phyloP scores from a whole-genome alignment of 1,139 yeast genomes.

The Barnettozyma hawaiiensis region DNA sequence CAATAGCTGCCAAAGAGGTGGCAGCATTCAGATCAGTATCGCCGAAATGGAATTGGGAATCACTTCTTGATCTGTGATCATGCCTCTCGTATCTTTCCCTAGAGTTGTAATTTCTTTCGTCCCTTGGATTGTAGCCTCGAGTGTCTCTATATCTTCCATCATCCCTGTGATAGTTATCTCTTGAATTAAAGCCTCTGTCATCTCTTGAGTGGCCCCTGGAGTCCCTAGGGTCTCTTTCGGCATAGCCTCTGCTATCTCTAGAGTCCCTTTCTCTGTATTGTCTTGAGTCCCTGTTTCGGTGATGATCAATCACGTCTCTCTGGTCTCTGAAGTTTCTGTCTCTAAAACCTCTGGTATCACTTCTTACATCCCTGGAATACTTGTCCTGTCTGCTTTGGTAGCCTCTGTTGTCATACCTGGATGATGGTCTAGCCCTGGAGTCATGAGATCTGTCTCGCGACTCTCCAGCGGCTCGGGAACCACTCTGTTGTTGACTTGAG shows the following conservation, averaged over 20 bases:
- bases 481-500: not conserved
- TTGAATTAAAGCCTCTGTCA: constrained; percentile 8
- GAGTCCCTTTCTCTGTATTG: constrained; percentile 5
- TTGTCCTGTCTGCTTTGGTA: not conserved
- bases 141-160: constrained; percentile 10
- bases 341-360: not conserved
- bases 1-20: constrained; percentile 39
- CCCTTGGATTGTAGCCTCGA: constrained; percentile 11
- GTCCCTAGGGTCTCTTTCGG: constrained; percentile 16
- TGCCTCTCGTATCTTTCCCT: constrained; percentile 8
- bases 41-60: constrained; percentile 4
- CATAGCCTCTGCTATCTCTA: constrained; percentile 8
- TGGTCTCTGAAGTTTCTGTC: constrained; percentile 12
- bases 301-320: too few species aligned
- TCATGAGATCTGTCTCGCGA: not conserved
- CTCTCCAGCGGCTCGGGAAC: not conserved
- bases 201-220: constrained; percentile 13
- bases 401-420: not conserved
- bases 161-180: constrained; percentile 2
- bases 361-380: not conserved
- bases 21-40: constrained; percentile 28
- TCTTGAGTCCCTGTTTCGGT: constrained; percentile 7
- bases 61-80: constrained; percentile 7
- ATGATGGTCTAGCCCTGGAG: not conserved
- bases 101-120: constrained; percentile 3